Conservation (phyloP, 225 moss, liverwort and hornwort genomes). For the Anthoceros angustus region DNA sequence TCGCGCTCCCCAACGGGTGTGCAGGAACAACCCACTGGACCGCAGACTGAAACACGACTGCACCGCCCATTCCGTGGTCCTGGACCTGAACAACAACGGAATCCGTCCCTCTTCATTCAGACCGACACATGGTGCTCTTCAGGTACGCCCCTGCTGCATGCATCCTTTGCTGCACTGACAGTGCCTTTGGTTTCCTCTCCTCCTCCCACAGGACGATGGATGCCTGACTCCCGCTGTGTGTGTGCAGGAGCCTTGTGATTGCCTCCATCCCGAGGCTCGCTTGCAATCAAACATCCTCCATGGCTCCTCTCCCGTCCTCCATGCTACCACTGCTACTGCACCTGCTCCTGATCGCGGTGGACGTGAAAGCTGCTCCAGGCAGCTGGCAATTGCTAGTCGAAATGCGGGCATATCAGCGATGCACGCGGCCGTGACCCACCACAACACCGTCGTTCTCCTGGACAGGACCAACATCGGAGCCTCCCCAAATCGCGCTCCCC, state of each 20-base stretch:
- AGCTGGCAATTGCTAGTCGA: conserved; percentile 20
- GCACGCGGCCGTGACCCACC: conserved; percentile 24
- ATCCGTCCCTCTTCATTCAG: conserved; percentile 21
- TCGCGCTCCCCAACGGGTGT: conserved; percentile 18
- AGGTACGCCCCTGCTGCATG: conserved; percentile 5
- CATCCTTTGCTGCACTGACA: no score
- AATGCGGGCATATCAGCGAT: conserved; percentile 30
- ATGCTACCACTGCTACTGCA: no score
- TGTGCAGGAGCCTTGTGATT: no score
- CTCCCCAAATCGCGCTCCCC: conserved; percentile 18
- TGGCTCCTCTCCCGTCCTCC: no score
- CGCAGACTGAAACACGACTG: conserved; percentile 16
- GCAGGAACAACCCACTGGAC: conserved; percentile 22
- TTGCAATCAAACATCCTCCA: no score
- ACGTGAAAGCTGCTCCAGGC: conserved; percentile 11
- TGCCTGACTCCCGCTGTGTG: no score
- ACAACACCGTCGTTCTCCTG: conserved; percentile 14
- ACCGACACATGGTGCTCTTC: conserved; percentile 48
- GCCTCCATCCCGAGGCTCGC: no score
- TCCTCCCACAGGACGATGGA: no score
- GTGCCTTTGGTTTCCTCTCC: no score
- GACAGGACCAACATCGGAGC: conserved; percentile 31
- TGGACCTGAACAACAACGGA: conserved; percentile 8
- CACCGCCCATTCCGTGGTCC: conserved; percentile 32
- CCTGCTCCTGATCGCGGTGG: no score